Conservation (phyloP, 129 eudicot species). For the Centaurea solstitialis region DNA sequence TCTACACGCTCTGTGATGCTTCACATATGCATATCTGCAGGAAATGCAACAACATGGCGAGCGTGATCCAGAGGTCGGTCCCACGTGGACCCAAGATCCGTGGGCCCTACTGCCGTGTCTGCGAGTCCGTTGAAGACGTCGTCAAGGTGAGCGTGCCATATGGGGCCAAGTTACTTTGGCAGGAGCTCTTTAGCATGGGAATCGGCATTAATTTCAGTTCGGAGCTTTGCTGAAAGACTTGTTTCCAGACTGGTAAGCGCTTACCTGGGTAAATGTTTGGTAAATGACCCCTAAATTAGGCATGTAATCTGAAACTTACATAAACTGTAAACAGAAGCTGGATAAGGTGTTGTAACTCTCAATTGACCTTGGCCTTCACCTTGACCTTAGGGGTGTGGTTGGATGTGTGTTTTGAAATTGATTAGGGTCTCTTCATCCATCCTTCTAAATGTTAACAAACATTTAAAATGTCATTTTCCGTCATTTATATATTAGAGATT, state of each 20-base stretch:
- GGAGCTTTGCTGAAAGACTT: slow-evolving; percentile 47
- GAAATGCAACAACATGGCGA: slow-evolving; percentile 72
- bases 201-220: slow-evolving; percentile 72
- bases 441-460: neutral
- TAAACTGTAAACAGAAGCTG: neutral
- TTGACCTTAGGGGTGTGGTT: neutral
- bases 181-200: slow-evolving; percentile 97
- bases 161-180: slow-evolving; percentile 82
- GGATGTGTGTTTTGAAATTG: neutral
- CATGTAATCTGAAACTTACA: slow-evolving; percentile 6
- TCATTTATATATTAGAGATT: no score
- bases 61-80: slow-evolving; percentile 67
- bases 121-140: slow-evolving; percentile 77
- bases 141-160: slow-evolving; percentile 83
- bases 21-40: slow-evolving; percentile 84
- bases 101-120: slow-evolving; percentile 87
- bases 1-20: slow-evolving; percentile 81
- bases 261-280: neutral
- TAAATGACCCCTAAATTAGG: neutral
- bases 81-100: slow-evolving; percentile 78
- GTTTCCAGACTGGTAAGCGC: neutral
- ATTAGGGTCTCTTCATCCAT: neutral
- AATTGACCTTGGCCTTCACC: neutral
- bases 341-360: neutral
- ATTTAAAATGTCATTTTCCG: no score